Evolutionary conservation across 192 early-diverging fungal species (phyloP).

Genomic region (Borealophlyctis nickersoniae): DNA sequence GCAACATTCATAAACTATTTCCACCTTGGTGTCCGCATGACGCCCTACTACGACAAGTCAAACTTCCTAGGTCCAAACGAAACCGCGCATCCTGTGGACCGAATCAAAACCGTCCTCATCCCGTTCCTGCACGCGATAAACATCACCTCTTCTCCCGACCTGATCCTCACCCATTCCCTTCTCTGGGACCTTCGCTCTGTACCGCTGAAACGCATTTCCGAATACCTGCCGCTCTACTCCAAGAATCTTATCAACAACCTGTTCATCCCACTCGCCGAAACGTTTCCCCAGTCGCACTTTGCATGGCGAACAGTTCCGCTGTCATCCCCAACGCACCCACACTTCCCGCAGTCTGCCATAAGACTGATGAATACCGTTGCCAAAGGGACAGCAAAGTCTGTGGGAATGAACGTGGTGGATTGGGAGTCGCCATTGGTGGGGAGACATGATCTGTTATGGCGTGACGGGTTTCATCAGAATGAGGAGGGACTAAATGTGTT

Average conservation of each 20-base stretch:
- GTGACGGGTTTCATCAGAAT: neutral
- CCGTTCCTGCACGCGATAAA: neutral
- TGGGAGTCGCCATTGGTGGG: neutral
- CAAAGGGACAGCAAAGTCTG: neutral
- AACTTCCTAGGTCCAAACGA: neutral
- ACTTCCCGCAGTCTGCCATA: neutral
- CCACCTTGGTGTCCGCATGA: neutral
- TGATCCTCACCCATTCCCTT: neutral
- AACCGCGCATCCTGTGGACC: neutral
- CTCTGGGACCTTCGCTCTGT: neutral
- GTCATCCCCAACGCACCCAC: too few relatives aligned
- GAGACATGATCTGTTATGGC: neutral
- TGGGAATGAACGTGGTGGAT: neutral
- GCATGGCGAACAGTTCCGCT: constrained; percentile 1
- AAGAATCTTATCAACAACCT: neutral
- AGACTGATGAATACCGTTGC: neutral
- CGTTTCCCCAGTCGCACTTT: neutral
- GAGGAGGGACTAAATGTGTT: neutral
- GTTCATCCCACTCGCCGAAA: neutral
- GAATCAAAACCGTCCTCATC: neutral
- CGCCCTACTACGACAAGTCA: neutral
- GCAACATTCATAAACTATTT: neutral
- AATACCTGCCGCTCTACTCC: neutral
- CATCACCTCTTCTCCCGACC: neutral
- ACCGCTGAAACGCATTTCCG: neutral